phyloP scores from a whole-genome alignment of 805 yeast species.

The Yarrowia sp. region DNA sequence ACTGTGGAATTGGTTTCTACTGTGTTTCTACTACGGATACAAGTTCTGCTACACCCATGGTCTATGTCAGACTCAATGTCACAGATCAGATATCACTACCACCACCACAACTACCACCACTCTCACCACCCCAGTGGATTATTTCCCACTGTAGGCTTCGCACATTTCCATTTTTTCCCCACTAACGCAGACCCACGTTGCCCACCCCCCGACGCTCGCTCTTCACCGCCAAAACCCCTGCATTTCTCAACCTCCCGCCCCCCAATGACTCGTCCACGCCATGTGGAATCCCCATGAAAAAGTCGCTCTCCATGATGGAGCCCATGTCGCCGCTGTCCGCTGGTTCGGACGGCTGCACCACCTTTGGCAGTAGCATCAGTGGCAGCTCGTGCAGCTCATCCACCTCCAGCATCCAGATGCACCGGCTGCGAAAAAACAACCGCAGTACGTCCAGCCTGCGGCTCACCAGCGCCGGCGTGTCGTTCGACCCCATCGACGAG shows the following conservation, averaged over 20 bases:
- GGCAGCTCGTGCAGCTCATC: neutral
- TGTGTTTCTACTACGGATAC: too few species aligned
- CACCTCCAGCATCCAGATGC: constrained; percentile 12
- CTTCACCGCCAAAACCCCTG: constrained; percentile 34
- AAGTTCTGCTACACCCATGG: too few species aligned
- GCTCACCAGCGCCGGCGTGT: constrained; percentile 21
- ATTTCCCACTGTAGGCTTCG: too few species aligned
- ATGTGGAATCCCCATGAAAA: constrained; percentile 25
- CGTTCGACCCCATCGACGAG: constrained; percentile 30
- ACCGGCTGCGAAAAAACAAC: constrained; percentile 29
- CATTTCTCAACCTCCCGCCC: constrained; percentile 37
- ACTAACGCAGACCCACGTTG: constrained; percentile 30
- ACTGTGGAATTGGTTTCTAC: too few species aligned
- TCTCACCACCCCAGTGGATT: neutral
- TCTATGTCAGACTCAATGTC: too few species aligned
- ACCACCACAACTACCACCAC: neutral
- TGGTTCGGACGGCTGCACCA: constrained; percentile 32
- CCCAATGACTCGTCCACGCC: constrained; percentile 37
- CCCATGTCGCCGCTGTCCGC: constrained; percentile 35
- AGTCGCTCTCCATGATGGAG: constrained; percentile 4
- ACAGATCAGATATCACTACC: neutral
- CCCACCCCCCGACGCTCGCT: constrained; percentile 34
- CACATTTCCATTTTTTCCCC: neutral
- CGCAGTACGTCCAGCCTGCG: constrained; percentile 26
- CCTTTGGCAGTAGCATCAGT: constrained; percentile 16